A percentile compares a stretch with the other conserved stretches of the same genome.
Evolutionary conservation across 192 early-diverging fungal genomes (phyloP).

Genomic region (Rhizoclosmatium globosum): DNA sequence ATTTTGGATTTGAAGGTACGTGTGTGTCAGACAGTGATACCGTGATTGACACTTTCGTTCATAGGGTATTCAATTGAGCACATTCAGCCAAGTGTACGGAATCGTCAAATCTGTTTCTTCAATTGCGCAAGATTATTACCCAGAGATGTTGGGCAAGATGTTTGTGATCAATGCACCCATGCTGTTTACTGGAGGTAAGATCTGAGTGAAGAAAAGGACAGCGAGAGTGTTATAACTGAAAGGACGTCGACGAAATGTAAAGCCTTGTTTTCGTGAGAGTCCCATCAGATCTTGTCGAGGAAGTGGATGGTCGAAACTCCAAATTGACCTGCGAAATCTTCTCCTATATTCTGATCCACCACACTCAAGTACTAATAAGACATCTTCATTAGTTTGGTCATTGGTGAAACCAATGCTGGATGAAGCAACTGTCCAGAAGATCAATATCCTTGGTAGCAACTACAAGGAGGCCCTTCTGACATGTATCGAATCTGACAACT

Average conservation of each 20-base stretch:
- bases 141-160: conserved; percentile 90
- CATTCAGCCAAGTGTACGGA: conserved; percentile 73
- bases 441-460: conserved; percentile 51
- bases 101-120: conserved; percentile 78
- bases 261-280: too few relatives aligned
- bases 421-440: conserved; percentile 62
- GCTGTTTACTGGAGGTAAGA: conserved; percentile 70
- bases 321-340: neutral
- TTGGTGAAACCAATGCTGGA: conserved; percentile 61
- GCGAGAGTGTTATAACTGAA: neutral
- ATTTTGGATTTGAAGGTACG: conserved; percentile 85
- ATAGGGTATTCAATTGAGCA: conserved; percentile 75
- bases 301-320: too few relatives aligned
- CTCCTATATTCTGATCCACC: neutral
- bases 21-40: neutral
- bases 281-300: too few relatives aligned
- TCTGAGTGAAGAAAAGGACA: neutral
- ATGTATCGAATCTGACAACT: conserved; percentile 49
- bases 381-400: conserved; percentile 46
- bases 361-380: neutral
- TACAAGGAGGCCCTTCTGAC: conserved; percentile 57
- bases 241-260: neutral
- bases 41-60: neutral
- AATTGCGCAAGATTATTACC: conserved; percentile 93
- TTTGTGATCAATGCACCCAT: conserved; percentile 94